Base-by-base conservation (phyloP, 1,284 basidiomycete genomes). In the Coniferiporia weirii region DNA sequence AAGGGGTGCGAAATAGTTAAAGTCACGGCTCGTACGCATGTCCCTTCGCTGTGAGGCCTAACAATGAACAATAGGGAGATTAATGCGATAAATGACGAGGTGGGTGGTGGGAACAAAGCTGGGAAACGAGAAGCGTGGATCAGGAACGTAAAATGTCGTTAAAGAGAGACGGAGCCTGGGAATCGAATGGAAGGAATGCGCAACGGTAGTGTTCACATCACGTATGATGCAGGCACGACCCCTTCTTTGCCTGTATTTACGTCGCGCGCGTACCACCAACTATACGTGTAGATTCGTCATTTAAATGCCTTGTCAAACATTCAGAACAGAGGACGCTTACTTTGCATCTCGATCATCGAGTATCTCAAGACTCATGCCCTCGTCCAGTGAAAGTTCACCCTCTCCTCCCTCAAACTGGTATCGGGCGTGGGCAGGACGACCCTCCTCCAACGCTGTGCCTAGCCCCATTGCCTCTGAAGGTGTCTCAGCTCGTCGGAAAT, bases 201-300 rank as follows among this genome's bases (percentile, higher is more conserved):
- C 36, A 32, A 57, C 13, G 52, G 48, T 61, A 66, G 60, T 58
- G 32, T 54, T 67, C 55, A 61, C 52, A 61, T 52, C 63, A 91
- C 77, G 78, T 94, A 95, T 61, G 92, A 86, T 53, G 91, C 89
- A 5, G 93, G 93, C 54, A 95, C 89, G 22, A 95, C 89, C 34
- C 93, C 93, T 74, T 95, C 91, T 54, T 78, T 80, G 15, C 91
- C 89, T 54, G 86, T 86, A 56, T 80, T 81, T 20, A 83, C 75
- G 69, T 95, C 90, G 49, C 91, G 82, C 57, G 89, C 91, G 68
- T 91, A 95, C 93, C 93, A 95, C 93, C 93, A 95, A 56, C 93
- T 93, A 63, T 59, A 47, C 64, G 32, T 55, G 17, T 64, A 54
- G 15, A 46, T 8, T 17, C 12, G 38, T 58, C 54, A 52, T 17